Percentiles rank a stretch among this genome's conserved stretches.
These are phyloP conservation scores for Hymenoscyphus fructigenus DNA, from an alignment of 2,329 filamentous ascomycete species.

Conservation along the genomic window DNA sequence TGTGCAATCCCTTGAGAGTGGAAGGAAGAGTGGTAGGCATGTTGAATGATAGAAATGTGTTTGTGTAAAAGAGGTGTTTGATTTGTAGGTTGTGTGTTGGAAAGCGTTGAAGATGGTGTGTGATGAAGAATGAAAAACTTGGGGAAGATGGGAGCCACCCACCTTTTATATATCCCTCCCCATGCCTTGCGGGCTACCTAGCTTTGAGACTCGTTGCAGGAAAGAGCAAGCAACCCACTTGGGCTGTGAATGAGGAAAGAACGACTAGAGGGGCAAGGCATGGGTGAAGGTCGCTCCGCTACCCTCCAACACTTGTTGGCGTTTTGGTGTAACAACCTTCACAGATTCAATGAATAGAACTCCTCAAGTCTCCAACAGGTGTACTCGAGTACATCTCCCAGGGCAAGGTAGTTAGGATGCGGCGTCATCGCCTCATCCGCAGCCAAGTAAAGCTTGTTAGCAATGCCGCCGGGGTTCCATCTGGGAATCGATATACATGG, in stretches of 20 bases:
- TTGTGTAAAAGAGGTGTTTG: not conserved
- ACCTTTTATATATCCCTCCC: not conserved
- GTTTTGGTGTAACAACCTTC: not conserved
- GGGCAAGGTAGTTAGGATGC: not conserved
- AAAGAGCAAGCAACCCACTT: not conserved
- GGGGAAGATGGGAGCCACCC: not conserved
- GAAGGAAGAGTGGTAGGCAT: constrained; percentile 28
- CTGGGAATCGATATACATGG: not conserved
- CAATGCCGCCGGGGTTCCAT: not conserved
- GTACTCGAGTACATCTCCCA: not conserved
- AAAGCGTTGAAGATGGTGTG: not conserved
- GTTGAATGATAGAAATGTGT: not conserved
- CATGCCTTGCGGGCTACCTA: not conserved
- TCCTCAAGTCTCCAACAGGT: not conserved
- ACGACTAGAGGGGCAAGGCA: not conserved
- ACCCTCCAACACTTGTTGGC: not conserved
- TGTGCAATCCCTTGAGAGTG: constrained; percentile 37
- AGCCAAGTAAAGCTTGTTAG: not conserved
- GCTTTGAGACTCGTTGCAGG: not conserved
- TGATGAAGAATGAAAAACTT: not conserved
- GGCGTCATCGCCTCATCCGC: not conserved
- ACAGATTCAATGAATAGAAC: not conserved
- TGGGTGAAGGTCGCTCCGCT: not conserved
- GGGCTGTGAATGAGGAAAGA: not conserved
- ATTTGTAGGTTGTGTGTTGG: not conserved